Evolutionary conservation across 2,329 filamentous ascomycete species (phyloP).

Genomic region (Didymella pomorum): DNA sequence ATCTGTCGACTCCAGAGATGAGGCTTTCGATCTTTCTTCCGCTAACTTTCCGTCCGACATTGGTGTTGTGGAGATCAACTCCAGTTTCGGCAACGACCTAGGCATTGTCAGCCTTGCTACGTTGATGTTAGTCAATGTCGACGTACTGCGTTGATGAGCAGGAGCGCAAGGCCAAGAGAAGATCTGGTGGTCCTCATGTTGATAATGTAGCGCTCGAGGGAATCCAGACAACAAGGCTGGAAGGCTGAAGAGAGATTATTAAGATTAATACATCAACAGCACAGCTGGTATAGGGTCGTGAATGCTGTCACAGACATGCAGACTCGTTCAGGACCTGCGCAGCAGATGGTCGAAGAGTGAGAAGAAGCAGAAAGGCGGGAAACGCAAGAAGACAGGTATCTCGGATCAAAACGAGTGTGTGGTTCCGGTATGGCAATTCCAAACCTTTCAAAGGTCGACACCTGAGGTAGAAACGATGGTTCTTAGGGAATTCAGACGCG

Average conservation of each 20-base stretch:
- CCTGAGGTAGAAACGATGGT: constrained; percentile 39
- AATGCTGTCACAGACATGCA: constrained; percentile 45
- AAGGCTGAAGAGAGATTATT: constrained; percentile 26
- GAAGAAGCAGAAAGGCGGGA: constrained; percentile 25
- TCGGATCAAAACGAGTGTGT: constrained; percentile 39
- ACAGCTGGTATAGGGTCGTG: constrained; percentile 44
- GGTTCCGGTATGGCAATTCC: constrained; percentile 40
- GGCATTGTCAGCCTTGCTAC: constrained; percentile 26
- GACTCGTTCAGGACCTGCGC: constrained; percentile 47
- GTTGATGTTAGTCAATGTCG: neutral
- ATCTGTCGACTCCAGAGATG: constrained; percentile 33
- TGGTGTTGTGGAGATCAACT: constrained; percentile 35
- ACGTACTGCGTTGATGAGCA: constrained; percentile 45
- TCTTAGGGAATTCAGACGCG: constrained; percentile 36
- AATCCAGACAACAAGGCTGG: neutral
- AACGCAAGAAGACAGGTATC: constrained; percentile 27
- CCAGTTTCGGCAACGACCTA: constrained; percentile 39
- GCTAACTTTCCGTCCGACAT: constrained; percentile 32
- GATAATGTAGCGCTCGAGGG: constrained; percentile 1
- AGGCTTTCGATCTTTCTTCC: constrained; percentile 39
- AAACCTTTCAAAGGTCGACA: constrained; percentile 42
- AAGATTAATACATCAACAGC: constrained; percentile 47
- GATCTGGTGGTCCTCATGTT: constrained; percentile 44
- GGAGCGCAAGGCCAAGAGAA: constrained; percentile 35
- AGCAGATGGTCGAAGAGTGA: constrained; percentile 45